phyloP scores from a whole-genome alignment of 345 rosid genomes.

The Populus euphratica region DNA sequence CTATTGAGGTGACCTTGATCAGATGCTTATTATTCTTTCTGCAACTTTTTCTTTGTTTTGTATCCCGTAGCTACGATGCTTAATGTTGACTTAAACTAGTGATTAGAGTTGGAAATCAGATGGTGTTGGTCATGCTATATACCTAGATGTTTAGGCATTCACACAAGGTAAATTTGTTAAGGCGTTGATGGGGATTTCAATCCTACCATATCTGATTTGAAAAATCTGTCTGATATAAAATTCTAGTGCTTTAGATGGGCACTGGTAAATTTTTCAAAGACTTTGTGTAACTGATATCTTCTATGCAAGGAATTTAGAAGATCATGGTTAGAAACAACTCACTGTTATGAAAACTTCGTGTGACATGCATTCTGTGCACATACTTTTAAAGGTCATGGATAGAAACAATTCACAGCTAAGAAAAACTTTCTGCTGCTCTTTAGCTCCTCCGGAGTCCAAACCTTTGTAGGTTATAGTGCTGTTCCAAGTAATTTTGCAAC shows the following conservation, averaged over 20 bases:
- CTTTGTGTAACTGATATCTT: neutral
- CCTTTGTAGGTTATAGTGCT: neutral
- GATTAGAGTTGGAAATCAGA: neutral
- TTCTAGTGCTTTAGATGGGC: neutral
- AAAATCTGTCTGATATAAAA: neutral
- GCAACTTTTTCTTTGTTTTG: neutral
- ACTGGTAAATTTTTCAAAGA: neutral
- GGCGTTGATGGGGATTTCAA: neutral
- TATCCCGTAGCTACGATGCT: neutral
- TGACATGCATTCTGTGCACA: neutral
- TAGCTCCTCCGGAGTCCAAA: neutral
- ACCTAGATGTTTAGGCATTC: neutral
- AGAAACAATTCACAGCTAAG: neutral
- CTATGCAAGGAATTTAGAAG: neutral
- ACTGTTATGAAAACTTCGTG: neutral
- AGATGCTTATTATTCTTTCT: neutral
- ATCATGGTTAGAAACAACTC: neutral
- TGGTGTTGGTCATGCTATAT: neutral
- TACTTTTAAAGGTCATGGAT: neutral
- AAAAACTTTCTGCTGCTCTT: neutral
- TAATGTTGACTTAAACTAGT: neutral
- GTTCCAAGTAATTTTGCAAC: neutral
- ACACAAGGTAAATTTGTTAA: neutral
- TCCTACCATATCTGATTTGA: neutral
- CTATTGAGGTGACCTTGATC: conserved; percentile 61